Evolutionary conservation across 2,329 filamentous ascomycete genomes (phyloP).

Genomic region (Aspergillus sp.): DNA sequence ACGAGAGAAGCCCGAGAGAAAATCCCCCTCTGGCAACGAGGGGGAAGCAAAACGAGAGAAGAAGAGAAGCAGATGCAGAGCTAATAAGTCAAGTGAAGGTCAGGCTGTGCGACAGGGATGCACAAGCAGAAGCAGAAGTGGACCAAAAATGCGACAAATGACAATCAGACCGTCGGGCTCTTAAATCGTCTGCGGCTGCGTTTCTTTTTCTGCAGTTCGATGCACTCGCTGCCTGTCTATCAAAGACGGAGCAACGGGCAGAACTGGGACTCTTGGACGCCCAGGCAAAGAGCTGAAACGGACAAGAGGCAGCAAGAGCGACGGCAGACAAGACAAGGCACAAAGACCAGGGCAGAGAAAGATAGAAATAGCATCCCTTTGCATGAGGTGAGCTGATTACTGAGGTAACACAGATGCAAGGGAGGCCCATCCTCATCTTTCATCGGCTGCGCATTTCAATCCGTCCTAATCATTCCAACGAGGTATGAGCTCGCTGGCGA

Average conservation of each 20-base stretch:
- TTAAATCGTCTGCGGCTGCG: not conserved
- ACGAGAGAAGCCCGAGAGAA: not conserved
- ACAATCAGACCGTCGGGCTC: not conserved
- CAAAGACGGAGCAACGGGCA: too few species aligned
- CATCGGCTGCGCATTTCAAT: not conserved
- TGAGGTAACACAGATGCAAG: conserved; percentile 2
- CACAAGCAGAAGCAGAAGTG: conserved; percentile 1
- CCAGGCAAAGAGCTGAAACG: too few species aligned
- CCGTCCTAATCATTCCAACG: too few species aligned
- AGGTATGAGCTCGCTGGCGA: not conserved
- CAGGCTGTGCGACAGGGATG: conserved; percentile 1
- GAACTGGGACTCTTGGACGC: too few species aligned
- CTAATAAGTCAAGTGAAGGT: not conserved
- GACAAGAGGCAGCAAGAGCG: too few species aligned
- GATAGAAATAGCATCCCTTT: not conserved
- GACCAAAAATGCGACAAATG: conserved; percentile 6
- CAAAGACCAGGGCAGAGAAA: not conserved
- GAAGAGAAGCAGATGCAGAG: not conserved
- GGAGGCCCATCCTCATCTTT: conserved; percentile 1
- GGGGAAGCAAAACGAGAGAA: not conserved
- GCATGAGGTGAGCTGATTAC: not conserved
- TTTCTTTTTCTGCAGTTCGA: conserved; percentile 2
- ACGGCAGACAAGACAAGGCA: not conserved
- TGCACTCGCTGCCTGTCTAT: not conserved
- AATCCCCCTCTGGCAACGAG: not conserved